Base-by-base conservation (phyloP, 2,329 filamentous ascomycete genomes). In the Botrytis porri region DNA sequence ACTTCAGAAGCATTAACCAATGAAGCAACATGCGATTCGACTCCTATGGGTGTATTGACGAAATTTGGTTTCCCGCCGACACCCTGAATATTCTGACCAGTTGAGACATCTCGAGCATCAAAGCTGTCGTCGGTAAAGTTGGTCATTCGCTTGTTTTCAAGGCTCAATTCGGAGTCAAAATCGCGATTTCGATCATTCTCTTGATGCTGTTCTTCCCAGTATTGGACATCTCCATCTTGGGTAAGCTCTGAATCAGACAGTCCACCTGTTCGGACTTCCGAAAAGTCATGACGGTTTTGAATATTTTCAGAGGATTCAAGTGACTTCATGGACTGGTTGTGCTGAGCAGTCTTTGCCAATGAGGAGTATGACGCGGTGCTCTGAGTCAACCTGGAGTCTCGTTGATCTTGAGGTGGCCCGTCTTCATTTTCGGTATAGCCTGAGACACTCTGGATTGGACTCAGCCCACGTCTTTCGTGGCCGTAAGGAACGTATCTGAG, bases 11-110 rank as follows among this genome's bases (percentile, higher is more conserved):
- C 93, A 77, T 96, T 92, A 2, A 91, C 84, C 10, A 98, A 85
- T 25, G 95, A 98, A 12, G 95, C 95, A 18, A 98, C 95, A 16
- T 92, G 93, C 22, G 95, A 98, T 82, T 98, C 95, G 0, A 97
- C 90, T 3, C 88, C 93, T 48, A 90, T 80, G 2, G 88, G 89
- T 1, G 89, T 90, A 77, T 94, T 90, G 4, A 97, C 87, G 79
- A 94, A 91, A 76, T 93, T 87, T 2, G 94, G 91, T 77, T 93
- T 97, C 18, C 90, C 90, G 60, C 88, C 91, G 64, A 94, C 83
- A 32, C 88, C 89, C 43, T 88, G 89, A 39, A 97, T 89, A 72
- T 93, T 88, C 77, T 93, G 92, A 45, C 90, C 90, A 35, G 89
- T 86, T 45, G 88, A 85, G 62, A 89, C 83, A 76, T 90, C 85